A percentile compares a stretch with the other conserved stretches of the same genome.
Conservation (phyloP, 805 yeast genomes). For the Saccharomycopsis javanensis region DNA sequence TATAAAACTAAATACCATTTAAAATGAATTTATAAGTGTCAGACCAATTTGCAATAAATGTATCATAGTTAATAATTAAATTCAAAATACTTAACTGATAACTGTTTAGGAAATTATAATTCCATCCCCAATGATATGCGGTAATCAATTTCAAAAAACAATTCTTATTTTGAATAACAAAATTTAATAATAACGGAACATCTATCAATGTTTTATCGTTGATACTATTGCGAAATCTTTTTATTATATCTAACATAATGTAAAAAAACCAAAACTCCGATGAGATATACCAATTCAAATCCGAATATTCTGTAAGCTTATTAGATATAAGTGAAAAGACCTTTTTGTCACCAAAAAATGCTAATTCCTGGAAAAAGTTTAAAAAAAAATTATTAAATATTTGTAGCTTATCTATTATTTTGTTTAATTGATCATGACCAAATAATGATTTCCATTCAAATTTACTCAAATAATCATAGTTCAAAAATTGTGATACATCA, state of each 20-base stretch:
- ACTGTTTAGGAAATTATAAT: constrained; percentile 16
- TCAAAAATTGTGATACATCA: neutral
- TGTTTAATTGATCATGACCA: neutral
- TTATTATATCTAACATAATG: constrained; percentile 8
- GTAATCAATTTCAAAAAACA: constrained; percentile 11
- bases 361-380: constrained; percentile 17
- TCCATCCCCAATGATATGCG: constrained; percentile 19
- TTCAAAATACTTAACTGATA: constrained; percentile 16
- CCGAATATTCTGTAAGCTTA: constrained; percentile 4
- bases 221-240: neutral
- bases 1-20: neutral
- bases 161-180: constrained; percentile 4
- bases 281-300: constrained; percentile 13
- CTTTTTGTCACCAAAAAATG: constrained; percentile 17
- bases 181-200: neutral
- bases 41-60: constrained; percentile 12
- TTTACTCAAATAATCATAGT: neutral
- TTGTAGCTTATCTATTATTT: constrained; percentile 9
- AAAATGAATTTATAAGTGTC: neutral
- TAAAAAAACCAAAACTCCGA: constrained; percentile 18
- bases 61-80: constrained; percentile 4
- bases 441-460: neutral
- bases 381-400: constrained; percentile 10
- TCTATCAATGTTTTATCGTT: neutral
- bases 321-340: neutral